These are phyloP conservation scores for Paecilomyces sp. DNA, from an alignment of 2,329 filamentous ascomycete genomes.

Conservation along the genomic window DNA sequence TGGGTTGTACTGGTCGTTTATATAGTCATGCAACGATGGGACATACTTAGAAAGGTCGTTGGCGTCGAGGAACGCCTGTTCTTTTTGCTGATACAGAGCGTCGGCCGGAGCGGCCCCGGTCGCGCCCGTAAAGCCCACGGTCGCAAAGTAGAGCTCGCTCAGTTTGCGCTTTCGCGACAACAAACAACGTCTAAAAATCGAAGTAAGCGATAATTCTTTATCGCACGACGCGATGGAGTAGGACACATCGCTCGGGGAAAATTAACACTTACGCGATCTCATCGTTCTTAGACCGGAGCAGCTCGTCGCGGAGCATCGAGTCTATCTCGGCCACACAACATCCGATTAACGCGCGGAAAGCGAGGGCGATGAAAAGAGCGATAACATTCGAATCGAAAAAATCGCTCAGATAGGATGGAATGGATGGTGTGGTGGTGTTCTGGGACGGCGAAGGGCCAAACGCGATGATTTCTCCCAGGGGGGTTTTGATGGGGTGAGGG, in stretches of 20 bases:
- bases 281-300: constrained; percentile 44
- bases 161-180: constrained; percentile 85
- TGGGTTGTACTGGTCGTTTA: background rate
- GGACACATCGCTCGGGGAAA: constrained; percentile 20
- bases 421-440: constrained; percentile 31
- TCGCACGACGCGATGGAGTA: constrained; percentile 9
- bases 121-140: constrained; percentile 47
- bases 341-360: constrained; percentile 44
- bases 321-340: constrained; percentile 41
- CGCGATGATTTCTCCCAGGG: constrained; percentile 23
- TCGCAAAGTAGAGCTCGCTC: constrained; percentile 78
- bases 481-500: constrained; percentile 19
- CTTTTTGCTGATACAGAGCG: constrained; percentile 42
- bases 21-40: constrained; percentile 8
- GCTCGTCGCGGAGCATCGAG: constrained; percentile 45
- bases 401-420: constrained; percentile 39
- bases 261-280: constrained; percentile 43
- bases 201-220: constrained; percentile 28
- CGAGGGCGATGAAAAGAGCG: constrained; percentile 27
- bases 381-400: constrained; percentile 37
- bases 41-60: constrained; percentile 54
- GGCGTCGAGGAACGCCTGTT: constrained; percentile 49
- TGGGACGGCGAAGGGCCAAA: constrained; percentile 25
- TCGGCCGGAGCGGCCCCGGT: constrained; percentile 51
- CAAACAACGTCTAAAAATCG: constrained; percentile 48